Percentiles rank a stretch among this genome's conserved stretches.
These are phyloP conservation scores for Elsinoe ampelina DNA, from an alignment of 2,329 filamentous ascomycete genomes.

Conservation along the genomic window DNA sequence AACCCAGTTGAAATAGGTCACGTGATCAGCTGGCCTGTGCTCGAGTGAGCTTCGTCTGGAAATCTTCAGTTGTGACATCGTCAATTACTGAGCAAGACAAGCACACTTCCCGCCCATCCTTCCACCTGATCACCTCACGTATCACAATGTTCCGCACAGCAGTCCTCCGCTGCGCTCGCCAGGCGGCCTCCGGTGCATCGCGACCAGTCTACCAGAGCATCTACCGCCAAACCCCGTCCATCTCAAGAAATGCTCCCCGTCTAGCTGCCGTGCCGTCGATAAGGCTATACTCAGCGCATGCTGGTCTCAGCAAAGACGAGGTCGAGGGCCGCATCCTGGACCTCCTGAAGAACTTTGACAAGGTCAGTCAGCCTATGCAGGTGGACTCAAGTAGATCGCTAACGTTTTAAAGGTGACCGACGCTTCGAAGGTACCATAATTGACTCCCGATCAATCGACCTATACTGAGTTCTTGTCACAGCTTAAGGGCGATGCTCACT, in stretches of 20 bases:
- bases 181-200: slow-evolving; percentile 34
- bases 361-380: slow-evolving; percentile 49
- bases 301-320: slow-evolving; percentile 70
- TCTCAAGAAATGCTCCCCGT: slow-evolving; percentile 49
- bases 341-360: slow-evolving; percentile 93
- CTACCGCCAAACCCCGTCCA: slow-evolving; percentile 42
- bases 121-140: not conserved
- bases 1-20: not conserved
- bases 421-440: not conserved
- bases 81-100: not conserved
- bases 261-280: slow-evolving; percentile 58
- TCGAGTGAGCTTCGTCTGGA: slow-evolving; percentile 2
- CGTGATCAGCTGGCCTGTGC: slow-evolving; percentile 9
- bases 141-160: slow-evolving; percentile 80
- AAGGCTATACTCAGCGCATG: slow-evolving; percentile 78
- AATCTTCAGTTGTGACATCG: slow-evolving; percentile 13
- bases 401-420: slow-evolving; percentile 11
- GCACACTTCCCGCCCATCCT: slow-evolving; percentile 14
- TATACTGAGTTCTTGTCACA: slow-evolving; percentile 31
- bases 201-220: slow-evolving; percentile 46
- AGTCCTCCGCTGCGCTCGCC: slow-evolving; percentile 65
- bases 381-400: not conserved
- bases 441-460: not conserved
- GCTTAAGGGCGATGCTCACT: slow-evolving; percentile 80
- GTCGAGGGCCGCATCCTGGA: slow-evolving; percentile 88